Evolutionary conservation across 768 basidiomycete species (phyloP), one percentile per base, ranked within the genome.

Genomic region (Butyriboletus loyo): DNA sequence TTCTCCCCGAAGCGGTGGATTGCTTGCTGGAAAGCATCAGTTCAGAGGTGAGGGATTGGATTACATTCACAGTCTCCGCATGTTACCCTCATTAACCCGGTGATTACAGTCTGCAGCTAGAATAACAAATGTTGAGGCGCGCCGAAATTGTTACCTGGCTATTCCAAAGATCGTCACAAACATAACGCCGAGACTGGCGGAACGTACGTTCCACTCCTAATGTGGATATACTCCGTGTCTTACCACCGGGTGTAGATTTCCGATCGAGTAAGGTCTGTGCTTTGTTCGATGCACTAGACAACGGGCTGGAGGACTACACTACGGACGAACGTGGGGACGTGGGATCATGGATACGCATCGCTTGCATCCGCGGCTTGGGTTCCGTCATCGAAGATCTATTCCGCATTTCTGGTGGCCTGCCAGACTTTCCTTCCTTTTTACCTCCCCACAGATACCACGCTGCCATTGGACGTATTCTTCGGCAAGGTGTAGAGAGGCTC

Each of bases 301-400:
- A 64, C n/a, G 94, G 92, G 4, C 70, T 99, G 47, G 77, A 82
- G 19, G 95, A 99, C 72, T 99, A 98, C 65, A 88, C 91, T 6
- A 84, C 82, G 43, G 96, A 99, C 66, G 90, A 97, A 66, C 85
- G 96, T 58, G 96, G 96, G 5, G 97, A 99, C 65, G 88, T 99
- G 34, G 96, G 96, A 37, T 98, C 96, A 2, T 97, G 94, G 93
- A 80, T 94, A 46, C 89, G 96, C 56, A 79, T 89, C 7, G 83
- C 84, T 2, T 89, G 86, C 61, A 78, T 94, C 46, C 76, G 75
- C 41, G 86, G 87, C 10, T 71, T 94, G 50, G 75, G 82, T 17
- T 71, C 74, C 8, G 70, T 84, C 52, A 72, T 80, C 39, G 73
- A 77, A 60, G 72, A 79, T 24, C 61, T 91, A 4, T 75, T 87